Base-by-base conservation (phyloP, 805 yeast genomes). In the Lachancea nothofagi region DNA sequence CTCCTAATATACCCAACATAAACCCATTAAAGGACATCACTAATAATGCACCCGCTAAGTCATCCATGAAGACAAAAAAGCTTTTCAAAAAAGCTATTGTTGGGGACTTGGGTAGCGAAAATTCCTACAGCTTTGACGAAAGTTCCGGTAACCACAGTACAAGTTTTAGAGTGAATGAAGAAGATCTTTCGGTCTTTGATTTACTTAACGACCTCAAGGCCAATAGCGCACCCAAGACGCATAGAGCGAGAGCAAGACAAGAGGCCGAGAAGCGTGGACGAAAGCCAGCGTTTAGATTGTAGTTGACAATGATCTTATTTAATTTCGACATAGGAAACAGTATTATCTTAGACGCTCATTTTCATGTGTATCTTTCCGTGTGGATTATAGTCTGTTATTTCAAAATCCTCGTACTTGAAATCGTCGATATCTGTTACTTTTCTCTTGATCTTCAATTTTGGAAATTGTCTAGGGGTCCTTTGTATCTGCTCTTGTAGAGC, bases 281-380 rank as follows among this genome's bases (percentile, higher is more conserved):
- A 23, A 39, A 33, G 18, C 27, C 42, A 10, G 33, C 41, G 23
- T 38, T 38, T 25, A 38, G 36, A 32, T 30, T 38, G 26, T 38
- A 33, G 33, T 24, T 8, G 12, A 18, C 7, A 18, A 15, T 15
- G 13, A 21, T 7, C 15, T 20, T 20, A 24, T 14, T 17, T 18
- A 20, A 19, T 6, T 26, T 18, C 7, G 6, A 19, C 19, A 27
- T 6, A 12, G 18, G 22, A 12, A 17, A 14, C 13, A 13, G 12
- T 18, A 22, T 23, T 13, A 20, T 13, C 15, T 61, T 69, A 93
- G 21, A 93, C 98, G 59, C 97, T 88, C 98, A 93, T 93, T 52
- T 85, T 83, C 99, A 93, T 93, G 50, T 83, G 84, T 51, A 93
- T 90, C 45, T 78, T 79, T 2, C 77, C 74, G 55, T 86, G 80